Evolutionary conservation across 2,329 filamentous ascomycete species (phyloP), one percentile per base, ranked within the genome.

Genomic region (Pseudopyricularia javanii): DNA sequence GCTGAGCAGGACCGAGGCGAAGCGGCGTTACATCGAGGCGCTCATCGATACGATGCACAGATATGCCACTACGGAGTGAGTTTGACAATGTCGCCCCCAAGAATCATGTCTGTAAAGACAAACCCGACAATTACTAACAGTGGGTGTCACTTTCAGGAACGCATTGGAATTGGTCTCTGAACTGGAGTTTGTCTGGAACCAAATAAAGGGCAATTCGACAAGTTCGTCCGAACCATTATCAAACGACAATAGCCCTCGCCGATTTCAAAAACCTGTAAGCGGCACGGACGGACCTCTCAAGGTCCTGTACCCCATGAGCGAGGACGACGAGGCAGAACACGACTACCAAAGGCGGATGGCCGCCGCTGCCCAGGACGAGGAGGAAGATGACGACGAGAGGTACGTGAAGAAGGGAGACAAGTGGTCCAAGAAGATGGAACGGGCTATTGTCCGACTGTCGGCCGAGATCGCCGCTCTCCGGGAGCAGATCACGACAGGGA

Each of bases 171-270:
- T 98, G 37, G 91, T 97, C 35, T 78, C 83, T 9, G 93, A 98
- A 68, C 80, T 98, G n/a, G 93, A 98, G 69, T 98, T 97, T 62
- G 91, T 98, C 37, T 98, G 93, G 93, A 90, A 96, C 60, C 93
- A 97, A 67, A 91, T 98, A 61, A 95, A 93, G 68, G 86, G 85
- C 60, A 96, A 91, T 61, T 80, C 81, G 11, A 81, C 85, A 4
- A 80, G 79, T 17, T 82, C 84, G 35, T 71, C 82, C 37, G 66
- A 77, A 40, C 75, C 78, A 11, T 80, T 76, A 2, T 17, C 49
- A 73, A 58, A 7, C 24, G 50, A 43, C 32, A 66, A 63, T 54
- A 66, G 64, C 63, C 68, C 37, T 22, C 71, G 67, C 47, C 74
- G 70, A 57, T 75, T 76, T 59, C 65, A 73, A 60, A 66, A 74